Base-by-base conservation (phyloP, 164 flowering plant species). In the Liriodendron chinense region DNA sequence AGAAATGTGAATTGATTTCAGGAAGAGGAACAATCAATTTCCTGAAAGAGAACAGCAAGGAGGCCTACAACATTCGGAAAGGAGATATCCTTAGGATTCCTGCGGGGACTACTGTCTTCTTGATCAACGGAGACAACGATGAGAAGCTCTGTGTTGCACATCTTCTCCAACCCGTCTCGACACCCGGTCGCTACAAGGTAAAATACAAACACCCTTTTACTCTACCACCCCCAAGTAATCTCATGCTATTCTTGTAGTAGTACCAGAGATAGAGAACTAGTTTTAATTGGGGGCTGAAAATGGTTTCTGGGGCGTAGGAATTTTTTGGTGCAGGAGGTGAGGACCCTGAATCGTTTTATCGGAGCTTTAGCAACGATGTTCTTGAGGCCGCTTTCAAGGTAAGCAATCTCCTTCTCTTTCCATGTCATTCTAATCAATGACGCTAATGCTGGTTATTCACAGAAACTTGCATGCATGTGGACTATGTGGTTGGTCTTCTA, bases 351-450 rank as follows among this genome's bases (percentile, higher is more conserved):
- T 85, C 95, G 0, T 86, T 80, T 72, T 89, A 63, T 85, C 75
- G 47, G 6, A 86, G 85, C 22, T 92, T 92, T 84, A 88, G 91
- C 85, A 24, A 34, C 7, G 90, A 89, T 6, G 22, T 92, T 9
- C 84, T 90, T 43, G 85, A 86, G 74, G 90, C 97, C 16, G 89
- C 95, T 20, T 71, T 92, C 61, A 86, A 90, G 72, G 97, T 92
- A 78, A 64, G 22, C 7, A 3, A 34, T 34, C 43, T 34, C 7
- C 43, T 34, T 34, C 43, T 34, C 7, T 34, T 34, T 34, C 5
- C 43, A 34, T 34, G 43, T 34, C 43, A 34, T 34, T 34, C 43
- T n/a, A 34, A 34, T 4, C 43, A 34, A 34, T 34, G 43, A 34
- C 5, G 7, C 0, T 34, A 7, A 6, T 0, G 7, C 43, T 34